These are phyloP conservation scores for Claviceps digitariae DNA, from an alignment of 2,329 filamentous ascomycete genomes.

Conservation along the genomic window DNA sequence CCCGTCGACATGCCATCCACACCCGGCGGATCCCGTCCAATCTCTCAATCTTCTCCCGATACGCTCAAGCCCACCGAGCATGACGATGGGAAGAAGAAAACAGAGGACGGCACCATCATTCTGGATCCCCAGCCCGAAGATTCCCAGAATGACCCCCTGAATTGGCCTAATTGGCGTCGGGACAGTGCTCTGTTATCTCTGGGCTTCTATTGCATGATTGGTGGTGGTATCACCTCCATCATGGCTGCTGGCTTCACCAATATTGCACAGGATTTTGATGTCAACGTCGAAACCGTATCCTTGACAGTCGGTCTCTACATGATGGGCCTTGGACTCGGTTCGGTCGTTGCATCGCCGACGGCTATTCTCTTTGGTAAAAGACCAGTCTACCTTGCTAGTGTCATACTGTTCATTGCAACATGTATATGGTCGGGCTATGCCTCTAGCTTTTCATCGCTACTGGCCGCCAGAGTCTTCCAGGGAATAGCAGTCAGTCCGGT, in stretches of 20 bases:
- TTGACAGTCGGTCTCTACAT: conserved; percentile 88
- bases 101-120: conserved; percentile 69
- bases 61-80: conserved; percentile 7
- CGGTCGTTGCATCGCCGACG: conserved; percentile 73
- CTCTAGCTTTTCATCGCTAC: conserved; percentile 63
- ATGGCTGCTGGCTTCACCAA: conserved; percentile 81
- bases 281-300: conserved; percentile 60
- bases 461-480: conserved; percentile 73
- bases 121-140: conserved; percentile 88
- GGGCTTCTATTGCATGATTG: conserved; percentile 85
- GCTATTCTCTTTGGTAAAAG: conserved; percentile 86
- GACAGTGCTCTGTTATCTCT: conserved; percentile 69
- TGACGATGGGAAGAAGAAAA: conserved; percentile 52
- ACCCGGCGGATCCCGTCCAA: conserved; percentile 13
- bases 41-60: conserved; percentile 3
- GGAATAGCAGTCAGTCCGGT: conserved; percentile 81
- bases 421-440: conserved; percentile 80
- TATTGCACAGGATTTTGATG: conserved; percentile 51
- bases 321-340: conserved; percentile 80
- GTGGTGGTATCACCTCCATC: conserved; percentile 82
- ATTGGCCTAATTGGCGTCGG: conserved; percentile 75
- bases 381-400: conserved; percentile 71
- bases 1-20: conserved; percentile 21
- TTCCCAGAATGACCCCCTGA: conserved; percentile 78
- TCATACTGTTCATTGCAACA: conserved; percentile 62